phyloP scores from a whole-genome alignment of 2,329 filamentous ascomycete species.

The Gliomastix tumulicola region DNA sequence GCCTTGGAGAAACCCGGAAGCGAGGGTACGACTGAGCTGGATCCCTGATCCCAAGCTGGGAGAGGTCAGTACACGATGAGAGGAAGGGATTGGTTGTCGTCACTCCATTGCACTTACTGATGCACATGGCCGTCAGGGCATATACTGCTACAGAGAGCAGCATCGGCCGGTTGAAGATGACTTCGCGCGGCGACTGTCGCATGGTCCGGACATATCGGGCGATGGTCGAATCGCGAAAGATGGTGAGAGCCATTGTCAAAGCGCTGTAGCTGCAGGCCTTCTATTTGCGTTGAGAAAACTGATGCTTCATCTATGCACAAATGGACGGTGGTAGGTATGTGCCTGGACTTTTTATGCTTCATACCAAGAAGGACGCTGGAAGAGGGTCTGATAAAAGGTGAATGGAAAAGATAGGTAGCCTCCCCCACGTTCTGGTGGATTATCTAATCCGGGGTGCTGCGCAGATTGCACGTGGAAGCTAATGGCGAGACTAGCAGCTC shows the following conservation, averaged over 20 bases:
- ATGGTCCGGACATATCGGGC: conserved; percentile 9
- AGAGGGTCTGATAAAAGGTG: too few relatives aligned
- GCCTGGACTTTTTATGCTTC: too few relatives aligned
- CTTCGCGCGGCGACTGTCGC: conserved; percentile 8
- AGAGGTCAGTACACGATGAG: neutral
- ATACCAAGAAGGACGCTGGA: too few relatives aligned
- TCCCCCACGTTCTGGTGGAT: too few relatives aligned
- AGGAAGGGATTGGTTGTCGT: too few relatives aligned
- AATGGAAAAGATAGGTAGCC: too few relatives aligned
- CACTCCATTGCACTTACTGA: conserved; percentile 1
- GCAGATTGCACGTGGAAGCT: too few relatives aligned
- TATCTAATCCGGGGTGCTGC: too few relatives aligned
- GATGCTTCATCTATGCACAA: too few relatives aligned
- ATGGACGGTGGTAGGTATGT: too few relatives aligned
- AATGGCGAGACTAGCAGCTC: too few relatives aligned
- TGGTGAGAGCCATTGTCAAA: neutral
- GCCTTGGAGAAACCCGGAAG: conserved; percentile 24
- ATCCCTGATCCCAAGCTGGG: conserved; percentile 12
- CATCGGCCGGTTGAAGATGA: conserved; percentile 9
- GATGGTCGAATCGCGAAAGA: conserved; percentile 1
- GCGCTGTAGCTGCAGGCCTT: neutral
- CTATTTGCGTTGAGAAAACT: too few relatives aligned
- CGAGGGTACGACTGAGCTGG: conserved; percentile 17
- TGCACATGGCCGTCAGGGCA: conserved; percentile 10
- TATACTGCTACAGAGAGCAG: conserved; percentile 10